Evolutionary conservation across 2,329 filamentous ascomycete genomes (phyloP), one percentile per base, ranked within the genome.

Genomic region (Monosporascus sp.): DNA sequence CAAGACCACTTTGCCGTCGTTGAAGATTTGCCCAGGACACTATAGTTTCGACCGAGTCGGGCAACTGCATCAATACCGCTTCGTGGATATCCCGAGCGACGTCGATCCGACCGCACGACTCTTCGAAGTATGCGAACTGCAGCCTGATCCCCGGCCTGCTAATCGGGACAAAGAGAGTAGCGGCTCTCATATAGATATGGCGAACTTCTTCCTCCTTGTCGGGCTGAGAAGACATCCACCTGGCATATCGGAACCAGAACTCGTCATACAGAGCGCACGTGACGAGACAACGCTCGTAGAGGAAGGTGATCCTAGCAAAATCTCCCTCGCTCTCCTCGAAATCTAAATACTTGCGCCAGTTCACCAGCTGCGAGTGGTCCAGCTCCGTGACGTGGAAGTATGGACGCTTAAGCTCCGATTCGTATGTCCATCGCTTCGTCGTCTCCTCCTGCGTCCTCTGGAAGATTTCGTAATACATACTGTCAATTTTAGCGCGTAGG

Each of bases 331-430:
- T 74, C 72, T 99, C 94, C 68, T 99, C 94, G 63, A 95, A 97
- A 68, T 97, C 93, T 45, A 99, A 82, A 64, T 97, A 99, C 66
- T 96, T 96, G 64, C 89, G 84, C 94, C 94, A 99, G 71, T 96
- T 97, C 38, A 76, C 78, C 18, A 99, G 74, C 67, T 99, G 91
- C 8, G 82, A 74, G 56, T 94, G 86, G 62, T 97, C 92, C 8
- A 99, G 80, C 66, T 96, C 90, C 1, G 91, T 96, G 31, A 97
- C 91, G 67, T 97, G 93, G 74, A 97, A 99, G 70, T 97, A 99
- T 1, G 91, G 91, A 2, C 94, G 85, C 75, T 97, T 97, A 65
- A 97, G 89, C 69, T 95, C 91, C 0, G 90, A 88, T 68, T 99
- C 94, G 62, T 90, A 97, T 0, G 89, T 91, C 92, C 93, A 97